These are phyloP conservation scores for Pichia sp. DNA, from an alignment of 1,139 yeast genomes.

Conservation along the genomic window DNA sequence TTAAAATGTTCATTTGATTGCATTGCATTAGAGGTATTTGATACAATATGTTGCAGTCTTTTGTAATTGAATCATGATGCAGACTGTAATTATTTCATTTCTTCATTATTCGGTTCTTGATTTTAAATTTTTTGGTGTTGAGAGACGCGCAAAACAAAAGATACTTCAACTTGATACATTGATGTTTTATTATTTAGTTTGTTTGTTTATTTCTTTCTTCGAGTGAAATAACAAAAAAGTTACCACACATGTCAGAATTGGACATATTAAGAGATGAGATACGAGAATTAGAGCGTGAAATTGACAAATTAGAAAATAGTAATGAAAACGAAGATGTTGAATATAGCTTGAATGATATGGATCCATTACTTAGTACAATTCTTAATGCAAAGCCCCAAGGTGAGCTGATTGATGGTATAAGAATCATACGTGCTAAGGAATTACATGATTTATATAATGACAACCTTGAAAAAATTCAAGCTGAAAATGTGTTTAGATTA, in stretches of 20 bases:
- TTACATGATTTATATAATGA: neutral
- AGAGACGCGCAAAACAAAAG: neutral
- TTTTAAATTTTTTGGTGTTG: too few species aligned
- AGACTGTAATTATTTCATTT: too few species aligned
- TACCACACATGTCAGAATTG: neutral
- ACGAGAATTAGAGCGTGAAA: constrained; percentile 14
- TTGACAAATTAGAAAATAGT: constrained; percentile 13
- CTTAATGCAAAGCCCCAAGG: constrained; percentile 4
- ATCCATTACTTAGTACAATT: constrained; percentile 5
- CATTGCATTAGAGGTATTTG: neutral
- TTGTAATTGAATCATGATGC: neutral
- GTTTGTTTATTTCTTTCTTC: neutral
- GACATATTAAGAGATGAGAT: constrained; percentile 13
- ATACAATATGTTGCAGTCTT: too few species aligned
- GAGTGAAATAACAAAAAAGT: neutral
- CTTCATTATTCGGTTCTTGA: neutral
- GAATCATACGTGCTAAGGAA: neutral
- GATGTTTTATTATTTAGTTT: neutral
- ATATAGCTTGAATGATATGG: neutral
- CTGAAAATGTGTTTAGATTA: constrained; percentile 37
- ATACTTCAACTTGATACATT: neutral
- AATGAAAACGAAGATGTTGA: constrained; percentile 1
- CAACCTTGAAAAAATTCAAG: constrained; percentile 20
- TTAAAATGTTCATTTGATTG: constrained; percentile 21
- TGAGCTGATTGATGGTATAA: neutral